Percentiles rank a stretch among this genome's conserved stretches.
Conservation (phyloP, 208 protist species). For the Trypanosoma melophagium region DNA sequence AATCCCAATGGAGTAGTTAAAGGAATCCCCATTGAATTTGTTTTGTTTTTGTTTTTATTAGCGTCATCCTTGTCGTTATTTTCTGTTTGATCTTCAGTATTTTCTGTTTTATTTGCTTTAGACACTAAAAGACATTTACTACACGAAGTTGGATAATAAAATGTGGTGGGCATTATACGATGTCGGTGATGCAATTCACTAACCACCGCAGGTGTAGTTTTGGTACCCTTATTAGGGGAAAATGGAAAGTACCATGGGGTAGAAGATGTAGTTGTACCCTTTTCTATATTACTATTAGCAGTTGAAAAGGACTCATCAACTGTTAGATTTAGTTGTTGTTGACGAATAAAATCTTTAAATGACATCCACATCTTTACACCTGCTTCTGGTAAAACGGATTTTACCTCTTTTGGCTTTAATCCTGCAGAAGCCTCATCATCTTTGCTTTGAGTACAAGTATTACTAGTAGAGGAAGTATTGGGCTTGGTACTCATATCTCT, state of each 20-base stretch:
- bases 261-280: not conserved
- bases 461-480: no score
- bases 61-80: no score
- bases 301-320: not conserved
- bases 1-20: constrained; percentile 32
- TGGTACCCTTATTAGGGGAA: not conserved
- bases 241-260: not conserved
- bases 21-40: not conserved
- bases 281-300: not conserved
- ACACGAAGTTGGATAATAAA: constrained; percentile 15
- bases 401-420: no score
- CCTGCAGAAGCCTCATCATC: no score
- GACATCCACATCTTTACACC: not conserved
- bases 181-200: not conserved
- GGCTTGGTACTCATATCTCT: no score
- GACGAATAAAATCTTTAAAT: not conserved
- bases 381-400: no score
- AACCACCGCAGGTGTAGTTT: not conserved
- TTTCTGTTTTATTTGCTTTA: not conserved
- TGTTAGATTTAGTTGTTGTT: not conserved
- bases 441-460: no score
- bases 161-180: constrained; percentile 2
- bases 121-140: constrained; percentile 6
- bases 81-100: no score
- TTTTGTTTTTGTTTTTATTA: constrained; percentile 15